Base-by-base conservation (phyloP, 2,329 filamentous ascomycete genomes). In the Rosellinia necatrix region DNA sequence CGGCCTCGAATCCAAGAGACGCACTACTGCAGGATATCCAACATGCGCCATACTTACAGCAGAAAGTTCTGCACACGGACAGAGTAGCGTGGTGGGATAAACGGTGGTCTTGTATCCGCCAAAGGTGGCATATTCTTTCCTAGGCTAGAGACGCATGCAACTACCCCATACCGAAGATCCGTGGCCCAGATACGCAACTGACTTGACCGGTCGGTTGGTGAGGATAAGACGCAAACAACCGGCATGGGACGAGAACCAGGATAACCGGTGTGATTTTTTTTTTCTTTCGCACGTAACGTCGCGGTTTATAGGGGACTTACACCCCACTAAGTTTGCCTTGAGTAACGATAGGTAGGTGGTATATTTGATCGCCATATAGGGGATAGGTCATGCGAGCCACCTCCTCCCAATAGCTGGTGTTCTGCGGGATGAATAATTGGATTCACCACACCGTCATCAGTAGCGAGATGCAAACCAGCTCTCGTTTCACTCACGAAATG, bases 121-220 rank as follows among this genome's bases (percentile, higher is more conserved):
- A 21, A 53, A 21, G 41, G 15, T 27, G 10, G 24, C 22, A 41
- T 47, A 12, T 32, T 32, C 8, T 25, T 13, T 17, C 25, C 13
- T 22, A 30, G n/a, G 15, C 29, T 38, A 25, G 24, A 22, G 32
- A 15, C 32, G 30, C 12, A 24, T 51, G 21, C 25, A 22, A 9
- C 10, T 17, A 7, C 12, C 32, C 7, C 24, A 53, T 27, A 27
- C 19, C 25, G 27, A 30, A 47, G 34, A 41, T 48, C 50, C 38
- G 38, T 17, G 37, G 15, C 13, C 29, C 22, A 27, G 24, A 43
- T 17, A 40, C 24, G 4, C 38, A 46, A 34, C 50, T 46, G 27
- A 53, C 42, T 25, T 8, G 44, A 54, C 47, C 10, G 30, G 38
- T 43, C 30, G 25, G 29, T 17, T 22, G 30, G 30, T 24, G 44